Evolutionary conservation across 1,139 yeast species (phyloP), one percentile per base, ranked within the genome.

Genomic region (Sugiyamaella paludigena): DNA sequence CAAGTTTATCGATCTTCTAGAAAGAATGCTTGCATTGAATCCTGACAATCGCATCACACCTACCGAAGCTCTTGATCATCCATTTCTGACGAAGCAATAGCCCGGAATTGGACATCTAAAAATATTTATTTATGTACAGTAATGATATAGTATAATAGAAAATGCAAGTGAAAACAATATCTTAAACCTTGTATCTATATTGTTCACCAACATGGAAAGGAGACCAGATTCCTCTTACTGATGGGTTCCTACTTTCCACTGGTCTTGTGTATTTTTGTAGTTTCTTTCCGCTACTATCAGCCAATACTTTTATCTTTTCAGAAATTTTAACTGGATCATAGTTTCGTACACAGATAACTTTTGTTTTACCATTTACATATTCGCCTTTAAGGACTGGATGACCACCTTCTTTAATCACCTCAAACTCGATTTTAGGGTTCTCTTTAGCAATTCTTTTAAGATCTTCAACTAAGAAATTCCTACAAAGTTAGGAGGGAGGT

Each of bases 141-240:
- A 45, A 35, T n/a, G 31, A 29, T 39, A 44, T 19, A 19, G 5
- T 19, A 19, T 19, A 19, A 19, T 7, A 31, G 12, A 13, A 13
- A 26, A 35, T 26, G 42, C 35, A 10, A 34, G 6, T 31, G 13
- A 15, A n/a, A n/a, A 19, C 24, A 19, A 19, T 19, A 19, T 15
- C 10, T 64, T 73, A 87, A 48, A 87, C 78, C 63, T 77, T 83
- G 72, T 79, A 83, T 70, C 95, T 81, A 64, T 73, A 74, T 35
- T 74, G 73, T 66, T 86, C 84, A 53, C 81, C 82, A 47, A 78
- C 81, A 66, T 92, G 97, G 74, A 92, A 76, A 49, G 98, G 98
- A 43, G 97, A 88, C 98, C 99, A 92, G 47, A 92, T 77, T 62
- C 98, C 99, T 76, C 99, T 84, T 13, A 92, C 92, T 45, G 95